Conservation (phyloP, 192 early-diverging fungal species). For the Entophlyctis helioformis region DNA sequence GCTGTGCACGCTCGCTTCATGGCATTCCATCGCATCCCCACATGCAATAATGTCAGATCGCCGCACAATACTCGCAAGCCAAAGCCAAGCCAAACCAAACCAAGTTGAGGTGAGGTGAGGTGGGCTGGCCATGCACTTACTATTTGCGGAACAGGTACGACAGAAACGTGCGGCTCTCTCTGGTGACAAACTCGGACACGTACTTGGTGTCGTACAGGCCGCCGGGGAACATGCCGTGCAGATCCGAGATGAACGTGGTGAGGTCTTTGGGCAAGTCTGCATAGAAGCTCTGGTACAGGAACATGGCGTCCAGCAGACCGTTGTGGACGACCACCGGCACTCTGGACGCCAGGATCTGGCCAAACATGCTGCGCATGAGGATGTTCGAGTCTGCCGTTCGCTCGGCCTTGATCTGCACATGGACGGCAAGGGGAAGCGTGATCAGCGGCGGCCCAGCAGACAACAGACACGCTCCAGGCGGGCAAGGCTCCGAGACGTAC, state of each 20-base stretch:
- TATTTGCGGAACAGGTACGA: conserved; percentile 57
- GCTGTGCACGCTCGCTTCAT: no score
- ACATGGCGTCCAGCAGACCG: conserved; percentile 86
- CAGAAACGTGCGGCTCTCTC: conserved; percentile 53
- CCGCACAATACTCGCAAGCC: no score
- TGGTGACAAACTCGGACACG: conserved; percentile 52
- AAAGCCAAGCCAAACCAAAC: no score
- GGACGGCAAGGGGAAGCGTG: no score
- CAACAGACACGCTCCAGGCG: no score
- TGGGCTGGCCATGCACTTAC: conserved; percentile 8
- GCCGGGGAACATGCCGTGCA: conserved; percentile 68
- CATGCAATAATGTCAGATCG: no score
- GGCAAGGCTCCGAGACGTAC: not conserved
- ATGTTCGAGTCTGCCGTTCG: no score
- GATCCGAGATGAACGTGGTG: conserved; percentile 60
- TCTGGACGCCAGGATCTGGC: conserved; percentile 16
- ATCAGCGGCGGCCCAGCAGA: no score
- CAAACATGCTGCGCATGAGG: conserved; percentile 24
- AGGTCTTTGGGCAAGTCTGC: conserved; percentile 61
- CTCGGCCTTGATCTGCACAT: no score
- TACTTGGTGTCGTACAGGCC: conserved; percentile 94
- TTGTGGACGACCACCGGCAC: conserved; percentile 84
- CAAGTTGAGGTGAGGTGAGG: no score
- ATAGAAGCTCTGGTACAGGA: conserved; percentile 83
- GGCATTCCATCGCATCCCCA: no score